Evolutionary conservation across 2,329 filamentous ascomycete genomes (phyloP), one percentile per base, ranked within the genome.

Genomic region (Thelonectria olida): DNA sequence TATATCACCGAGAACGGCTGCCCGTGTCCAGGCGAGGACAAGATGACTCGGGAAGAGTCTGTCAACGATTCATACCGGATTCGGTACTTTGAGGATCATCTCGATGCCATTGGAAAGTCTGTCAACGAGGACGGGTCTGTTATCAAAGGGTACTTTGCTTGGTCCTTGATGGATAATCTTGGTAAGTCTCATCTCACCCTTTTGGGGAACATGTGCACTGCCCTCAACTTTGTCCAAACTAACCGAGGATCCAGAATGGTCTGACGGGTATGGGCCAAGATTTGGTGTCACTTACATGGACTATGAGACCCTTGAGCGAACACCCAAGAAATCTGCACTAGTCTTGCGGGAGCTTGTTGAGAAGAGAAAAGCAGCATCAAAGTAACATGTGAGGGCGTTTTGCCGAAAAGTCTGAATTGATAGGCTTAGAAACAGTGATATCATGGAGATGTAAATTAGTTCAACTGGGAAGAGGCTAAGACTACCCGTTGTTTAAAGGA

Each of bases 11-110:
- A 67, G 19, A 67, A 65, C 3, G 62, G 64, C 0, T 67, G 64
- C 39, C 65, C 65, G 5, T 67, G 65, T 4, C 65, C 64, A 0
- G 65, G 59, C 0, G 64, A 67, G 25, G 64, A 63, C 1, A 63
- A 51, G 6, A 67, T 67, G 62, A 50, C 56, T 0, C 56, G 71
- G 0, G 71, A 75, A 20, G 72, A 78, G 51, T 72, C 76, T 1
- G 72, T 80, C 0, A 58, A 78, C 10, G 79, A 81, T 56, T 62
- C 58, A 3, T 80, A 76, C 52, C 71, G 79, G 2, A 68, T 75
- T 6, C 59, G 68, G 9, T 80, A 81, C 45, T 78, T 80, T 51
- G 66, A 72, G 12, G 71, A 76, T 19, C 78, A 80, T 25, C 62
- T 81, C 2, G 75, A 80, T 36, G 73, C 79, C 0, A 74, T 80